A percentile compares a stretch with the other conserved stretches of the same genome.
Conservation (phyloP, 2,329 filamentous ascomycete species). For the Calonectria ilicicola region DNA sequence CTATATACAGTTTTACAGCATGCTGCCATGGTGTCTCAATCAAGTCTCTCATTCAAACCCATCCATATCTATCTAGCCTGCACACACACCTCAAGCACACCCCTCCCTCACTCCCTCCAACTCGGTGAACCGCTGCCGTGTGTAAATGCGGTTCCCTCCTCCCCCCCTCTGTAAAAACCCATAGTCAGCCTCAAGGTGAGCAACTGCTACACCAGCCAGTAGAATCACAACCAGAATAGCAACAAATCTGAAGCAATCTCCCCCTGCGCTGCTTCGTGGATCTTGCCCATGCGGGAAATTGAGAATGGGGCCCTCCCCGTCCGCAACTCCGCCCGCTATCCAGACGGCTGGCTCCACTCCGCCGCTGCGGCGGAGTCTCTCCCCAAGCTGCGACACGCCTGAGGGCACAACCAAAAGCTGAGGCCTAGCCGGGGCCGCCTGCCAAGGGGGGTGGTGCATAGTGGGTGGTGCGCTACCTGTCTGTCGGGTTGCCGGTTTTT, state of each 20-base stretch:
- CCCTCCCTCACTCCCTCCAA: too few species aligned
- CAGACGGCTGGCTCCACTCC: background rate
- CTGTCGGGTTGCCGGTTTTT: slow-evolving; percentile 23
- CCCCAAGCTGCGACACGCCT: background rate
- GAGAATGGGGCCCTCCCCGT: slow-evolving; percentile 5
- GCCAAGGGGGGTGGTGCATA: background rate
- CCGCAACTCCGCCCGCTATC: slow-evolving; percentile 19
- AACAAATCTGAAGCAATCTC: background rate
- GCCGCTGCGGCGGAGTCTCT: too few species aligned
- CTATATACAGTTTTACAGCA: background rate
- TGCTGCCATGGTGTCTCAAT: background rate
- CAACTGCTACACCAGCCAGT: background rate
- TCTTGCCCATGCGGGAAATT: slow-evolving; percentile 20
- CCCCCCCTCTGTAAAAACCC: too few species aligned
- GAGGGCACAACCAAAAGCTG: background rate
- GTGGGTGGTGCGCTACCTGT: background rate
- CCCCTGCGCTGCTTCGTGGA: background rate
- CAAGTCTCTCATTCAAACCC: background rate
- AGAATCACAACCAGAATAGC: background rate
- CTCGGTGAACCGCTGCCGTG: background rate
- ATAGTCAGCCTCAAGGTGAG: background rate
- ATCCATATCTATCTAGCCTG: background rate
- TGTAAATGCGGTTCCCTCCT: background rate
- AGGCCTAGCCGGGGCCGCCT: background rate
- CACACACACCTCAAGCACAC: background rate